Base-by-base conservation (phyloP, 441 rosid species). In the Adansonia rubrostipa region DNA sequence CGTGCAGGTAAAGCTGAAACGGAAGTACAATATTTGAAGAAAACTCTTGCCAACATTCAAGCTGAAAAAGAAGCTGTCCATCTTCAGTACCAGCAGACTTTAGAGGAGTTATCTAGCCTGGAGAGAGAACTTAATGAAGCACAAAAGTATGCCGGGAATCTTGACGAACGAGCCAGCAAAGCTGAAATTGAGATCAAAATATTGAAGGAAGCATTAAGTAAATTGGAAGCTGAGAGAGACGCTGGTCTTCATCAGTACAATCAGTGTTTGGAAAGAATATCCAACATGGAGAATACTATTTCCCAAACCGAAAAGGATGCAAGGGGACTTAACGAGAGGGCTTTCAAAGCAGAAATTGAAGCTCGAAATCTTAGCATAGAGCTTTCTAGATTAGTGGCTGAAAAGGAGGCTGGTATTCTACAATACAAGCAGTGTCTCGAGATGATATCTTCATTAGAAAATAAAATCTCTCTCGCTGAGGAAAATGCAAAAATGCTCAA, bases 371-470 rank as follows among this genome's bases (percentile, higher is more conserved):
- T 92, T 74, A 89, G 77, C 82, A 74, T 85, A 22, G 93, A 92
- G 81, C 82, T 84, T 79, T 85, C 87, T 56, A 82, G 85, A 65
- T 79, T 92, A 68, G 78, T 84, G 50, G 82, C 82, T 74, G 93
- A 91, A 77, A 90, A 83, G 80, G 88, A 90, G 63, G 84, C 86
- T 75, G 89, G 83, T 9, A 79, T 87, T 71, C 75, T 71, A n/a
- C 83, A 80, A 77, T 89, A 89, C 87, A 88, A 80, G 80, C 87
- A 81, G 54, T 83, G 86, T 77, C 88, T 87, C 74, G 89, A 87
- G 82, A 80, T 85, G 85, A 88, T 95, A 79, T 85, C 92, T 74
- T 73, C 82, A 66, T 79, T 95, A 74, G 93, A 93, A 88, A 87
- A 79, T 51, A 91, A 85, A 83, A 84, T 92, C 75, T 83, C 83